phyloP scores from a whole-genome alignment of 1,139 yeast genomes.

The Pichia terricola region DNA sequence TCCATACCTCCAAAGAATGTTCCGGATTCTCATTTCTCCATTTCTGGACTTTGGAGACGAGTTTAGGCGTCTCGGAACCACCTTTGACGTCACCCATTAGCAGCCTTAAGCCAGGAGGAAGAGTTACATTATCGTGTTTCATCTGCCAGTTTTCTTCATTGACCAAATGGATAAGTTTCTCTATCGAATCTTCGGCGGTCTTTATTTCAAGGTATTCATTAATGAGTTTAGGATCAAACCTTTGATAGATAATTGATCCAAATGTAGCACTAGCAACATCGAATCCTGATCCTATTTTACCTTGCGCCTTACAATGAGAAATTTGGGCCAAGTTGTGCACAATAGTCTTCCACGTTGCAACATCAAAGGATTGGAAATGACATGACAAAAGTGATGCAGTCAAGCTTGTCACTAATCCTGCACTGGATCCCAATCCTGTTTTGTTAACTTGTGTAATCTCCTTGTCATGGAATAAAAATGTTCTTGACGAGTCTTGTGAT shows the following conservation, averaged over 20 bases:
- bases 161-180: constrained; percentile 31
- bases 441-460: constrained; percentile 71
- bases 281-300: constrained; percentile 92
- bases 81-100: constrained; percentile 90
- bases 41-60: constrained; percentile 63
- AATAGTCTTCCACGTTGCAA: constrained; percentile 22
- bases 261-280: constrained; percentile 93
- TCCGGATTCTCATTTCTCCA: constrained; percentile 58
- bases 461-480: constrained; percentile 51
- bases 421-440: constrained; percentile 94
- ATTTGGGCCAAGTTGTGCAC: constrained; percentile 81
- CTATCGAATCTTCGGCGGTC: constrained; percentile 14
- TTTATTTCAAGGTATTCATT: constrained; percentile 28
- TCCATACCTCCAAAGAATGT: constrained; percentile 44
- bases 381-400: constrained; percentile 57
- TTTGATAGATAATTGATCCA: constrained; percentile 74
- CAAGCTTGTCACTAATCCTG: constrained; percentile 80
- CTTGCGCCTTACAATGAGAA: constrained; percentile 90
- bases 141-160: constrained; percentile 51
- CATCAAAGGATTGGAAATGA: constrained; percentile 30
- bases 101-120: constrained; percentile 61
- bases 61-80: constrained; percentile 89
- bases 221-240: constrained; percentile 56
- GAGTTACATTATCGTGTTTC: constrained; percentile 38
- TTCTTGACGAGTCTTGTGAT: constrained; percentile 26